phyloP scores from a whole-genome alignment of 371 early-diverging fungal genomes.

The Mucor racemosus region DNA sequence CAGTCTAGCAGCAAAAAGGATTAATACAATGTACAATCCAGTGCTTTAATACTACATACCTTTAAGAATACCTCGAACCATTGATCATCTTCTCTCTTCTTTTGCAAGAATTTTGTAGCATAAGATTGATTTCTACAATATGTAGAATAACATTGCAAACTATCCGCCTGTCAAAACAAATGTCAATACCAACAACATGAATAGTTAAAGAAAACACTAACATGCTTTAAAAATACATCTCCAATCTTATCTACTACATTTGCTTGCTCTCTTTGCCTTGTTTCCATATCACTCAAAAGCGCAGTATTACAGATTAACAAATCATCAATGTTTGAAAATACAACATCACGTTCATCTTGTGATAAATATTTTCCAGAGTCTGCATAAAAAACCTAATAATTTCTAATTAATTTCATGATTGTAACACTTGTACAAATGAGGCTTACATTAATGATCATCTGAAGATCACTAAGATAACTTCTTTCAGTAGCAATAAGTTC shows the following conservation, averaged over 20 bases:
- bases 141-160: slow-evolving; percentile 62
- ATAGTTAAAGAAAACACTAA: slow-evolving; percentile 10
- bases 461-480: slow-evolving; percentile 81
- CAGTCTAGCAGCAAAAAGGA: slow-evolving; percentile 31
- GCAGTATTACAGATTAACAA: slow-evolving; percentile 71
- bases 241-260: slow-evolving; percentile 62
- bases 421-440: not conserved
- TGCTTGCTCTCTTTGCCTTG: slow-evolving; percentile 58
- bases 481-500: slow-evolving; percentile 88
- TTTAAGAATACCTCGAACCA: slow-evolving; percentile 67
- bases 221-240: slow-evolving; percentile 66
- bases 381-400: slow-evolving; percentile 57
- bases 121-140: slow-evolving; percentile 74
- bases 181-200: not conserved
- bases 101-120: slow-evolving; percentile 68
- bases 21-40: not conserved
- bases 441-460: slow-evolving; percentile 77
- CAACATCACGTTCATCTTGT: slow-evolving; percentile 46
- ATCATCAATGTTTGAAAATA: slow-evolving; percentile 75
- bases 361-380: slow-evolving; percentile 46
- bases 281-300: slow-evolving; percentile 73
- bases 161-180: slow-evolving; percentile 43
- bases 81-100: slow-evolving; percentile 58
- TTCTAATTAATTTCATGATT: not conserved
- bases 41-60: slow-evolving; percentile 36